Evolutionary conservation across 192 early-diverging fungal genomes (phyloP).

Genomic region (Geosiphon pyriformis): DNA sequence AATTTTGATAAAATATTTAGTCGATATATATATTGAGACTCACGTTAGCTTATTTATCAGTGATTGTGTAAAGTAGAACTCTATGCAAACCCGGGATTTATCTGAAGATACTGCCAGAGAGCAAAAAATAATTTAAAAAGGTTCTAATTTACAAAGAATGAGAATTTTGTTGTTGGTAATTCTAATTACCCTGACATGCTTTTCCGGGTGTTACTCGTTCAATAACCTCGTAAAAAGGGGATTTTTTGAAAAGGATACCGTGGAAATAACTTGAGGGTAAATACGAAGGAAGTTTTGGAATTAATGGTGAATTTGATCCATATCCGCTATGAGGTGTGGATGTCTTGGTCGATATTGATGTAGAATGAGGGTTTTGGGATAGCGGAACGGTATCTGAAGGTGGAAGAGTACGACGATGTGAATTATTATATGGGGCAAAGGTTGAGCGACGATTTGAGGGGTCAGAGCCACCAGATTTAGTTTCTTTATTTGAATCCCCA

Average conservation of each 20-base stretch:
- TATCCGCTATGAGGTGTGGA: neutral
- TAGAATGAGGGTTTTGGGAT: neutral
- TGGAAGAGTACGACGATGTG: neutral
- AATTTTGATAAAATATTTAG: neutral
- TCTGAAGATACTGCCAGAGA: neutral
- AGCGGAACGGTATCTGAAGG: no score
- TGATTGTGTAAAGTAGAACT: neutral
- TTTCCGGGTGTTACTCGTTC: neutral
- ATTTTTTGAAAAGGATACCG: neutral
- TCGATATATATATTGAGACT: neutral
- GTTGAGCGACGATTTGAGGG: neutral
- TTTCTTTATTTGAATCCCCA: neutral
- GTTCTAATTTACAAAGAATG: neutral
- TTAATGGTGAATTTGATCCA: neutral
- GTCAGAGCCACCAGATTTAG: neutral
- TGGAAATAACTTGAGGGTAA: neutral
- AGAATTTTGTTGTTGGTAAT: no score
- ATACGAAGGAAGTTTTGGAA: neutral
- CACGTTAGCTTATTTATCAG: neutral
- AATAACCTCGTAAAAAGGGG: conserved; percentile 2
- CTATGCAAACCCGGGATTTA: neutral
- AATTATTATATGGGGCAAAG: neutral
- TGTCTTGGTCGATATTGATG: neutral
- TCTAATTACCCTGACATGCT: neutral
- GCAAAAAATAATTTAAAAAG: no score